These are phyloP conservation scores for Bryum argenteum DNA, from an alignment of 225 moss, liverwort and hornwort species.

Conservation along the genomic window DNA sequence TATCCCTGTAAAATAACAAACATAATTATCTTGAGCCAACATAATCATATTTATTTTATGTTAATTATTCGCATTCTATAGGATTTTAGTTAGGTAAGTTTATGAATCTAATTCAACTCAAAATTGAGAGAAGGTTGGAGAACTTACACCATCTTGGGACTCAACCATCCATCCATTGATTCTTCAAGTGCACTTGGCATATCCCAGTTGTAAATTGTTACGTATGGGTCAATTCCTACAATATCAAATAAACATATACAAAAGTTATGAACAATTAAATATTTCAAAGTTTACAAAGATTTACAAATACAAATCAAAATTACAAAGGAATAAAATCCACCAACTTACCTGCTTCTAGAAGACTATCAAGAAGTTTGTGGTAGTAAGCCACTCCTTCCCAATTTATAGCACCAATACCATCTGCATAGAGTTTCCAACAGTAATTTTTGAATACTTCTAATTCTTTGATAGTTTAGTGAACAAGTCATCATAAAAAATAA, in stretches of 20 bases:
- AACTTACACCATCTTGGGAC: slow-evolving; percentile 33
- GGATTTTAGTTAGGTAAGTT: not conserved
- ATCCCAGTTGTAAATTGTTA: slow-evolving; percentile 59
- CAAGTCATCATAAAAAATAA: too few species aligned
- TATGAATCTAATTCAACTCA: not conserved
- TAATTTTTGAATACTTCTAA: too few species aligned
- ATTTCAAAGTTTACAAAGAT: too few species aligned
- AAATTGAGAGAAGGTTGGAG: accelerated
- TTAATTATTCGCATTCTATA: not conserved
- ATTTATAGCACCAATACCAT: slow-evolving; percentile 36
- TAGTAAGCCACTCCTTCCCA: slow-evolving; percentile 45
- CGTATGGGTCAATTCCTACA: slow-evolving; percentile 48
- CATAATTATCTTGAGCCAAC: not conserved
- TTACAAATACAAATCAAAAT: not conserved
- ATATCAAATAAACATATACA: not conserved
- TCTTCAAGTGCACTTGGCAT: slow-evolving; percentile 48
- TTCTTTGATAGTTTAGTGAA: too few species aligned
- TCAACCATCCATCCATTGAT: slow-evolving; percentile 36
- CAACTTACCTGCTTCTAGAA: slow-evolving; percentile 29
- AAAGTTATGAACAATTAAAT: too few species aligned
- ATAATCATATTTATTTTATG: too few species aligned
- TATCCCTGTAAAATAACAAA: slow-evolving; percentile 8
- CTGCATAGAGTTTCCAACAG: not conserved
- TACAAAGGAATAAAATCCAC: not conserved
- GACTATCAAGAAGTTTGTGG: slow-evolving; percentile 39